Conservation (phyloP, 306 rosid genomes). For the Ormosia semicastrata region DNA sequence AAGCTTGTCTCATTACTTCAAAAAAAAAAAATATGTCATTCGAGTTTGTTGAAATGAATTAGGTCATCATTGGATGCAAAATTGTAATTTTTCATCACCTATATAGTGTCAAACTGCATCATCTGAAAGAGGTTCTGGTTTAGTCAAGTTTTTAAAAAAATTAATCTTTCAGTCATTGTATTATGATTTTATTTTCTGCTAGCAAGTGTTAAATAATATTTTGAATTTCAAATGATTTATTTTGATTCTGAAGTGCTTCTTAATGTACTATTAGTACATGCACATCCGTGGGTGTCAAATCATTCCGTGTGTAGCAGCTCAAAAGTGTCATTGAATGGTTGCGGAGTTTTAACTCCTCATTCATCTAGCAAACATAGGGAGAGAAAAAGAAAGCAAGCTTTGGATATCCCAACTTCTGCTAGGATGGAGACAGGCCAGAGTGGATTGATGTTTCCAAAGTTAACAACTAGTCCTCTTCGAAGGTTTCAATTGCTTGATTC, state of each 20-base stretch:
- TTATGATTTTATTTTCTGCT: background rate
- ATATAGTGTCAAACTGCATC: background rate
- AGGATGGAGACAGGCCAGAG: slow-evolving; percentile 33
- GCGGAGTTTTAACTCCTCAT: slow-evolving; percentile 43
- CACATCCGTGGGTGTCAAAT: slow-evolving; percentile 32
- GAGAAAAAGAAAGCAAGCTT: slow-evolving; percentile 46
- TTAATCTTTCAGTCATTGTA: background rate
- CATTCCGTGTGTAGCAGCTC: slow-evolving; percentile 66
- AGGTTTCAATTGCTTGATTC: slow-evolving; percentile 78
- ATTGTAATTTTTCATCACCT: background rate
- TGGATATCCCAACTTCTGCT: slow-evolving; percentile 40
- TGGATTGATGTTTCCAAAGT: slow-evolving; percentile 50
- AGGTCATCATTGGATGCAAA: background rate
- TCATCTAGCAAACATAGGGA: slow-evolving; percentile 34
- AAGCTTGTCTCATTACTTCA: background rate
- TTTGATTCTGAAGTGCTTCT: background rate
- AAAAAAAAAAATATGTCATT: no score
- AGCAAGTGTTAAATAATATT: background rate
- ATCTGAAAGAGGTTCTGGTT: background rate
- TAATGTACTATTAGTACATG: slow-evolving; percentile 12
- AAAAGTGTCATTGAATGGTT: slow-evolving; percentile 59
- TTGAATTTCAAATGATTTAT: background rate
- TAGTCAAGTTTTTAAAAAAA: background rate
- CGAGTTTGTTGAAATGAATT: background rate
- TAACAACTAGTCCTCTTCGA: slow-evolving; percentile 75